phyloP scores from a whole-genome alignment of 805 yeast genomes.

The Candida alai region DNA sequence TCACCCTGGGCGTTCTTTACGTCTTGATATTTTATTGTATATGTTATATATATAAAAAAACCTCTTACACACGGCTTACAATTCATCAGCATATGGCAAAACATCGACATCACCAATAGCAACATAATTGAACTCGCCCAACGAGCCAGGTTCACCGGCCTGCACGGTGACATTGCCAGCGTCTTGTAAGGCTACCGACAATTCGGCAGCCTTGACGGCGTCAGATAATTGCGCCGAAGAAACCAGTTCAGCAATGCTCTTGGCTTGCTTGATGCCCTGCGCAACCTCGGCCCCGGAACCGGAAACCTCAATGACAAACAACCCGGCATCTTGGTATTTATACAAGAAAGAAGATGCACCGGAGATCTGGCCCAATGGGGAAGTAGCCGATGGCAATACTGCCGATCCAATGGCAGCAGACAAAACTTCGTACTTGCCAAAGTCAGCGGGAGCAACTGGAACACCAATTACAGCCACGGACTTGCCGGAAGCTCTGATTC shows the following conservation, averaged over 20 bases:
- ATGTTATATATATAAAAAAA: conserved; percentile 1
- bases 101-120: conserved; percentile 86
- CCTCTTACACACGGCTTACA: conserved; percentile 40
- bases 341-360: conserved; percentile 52
- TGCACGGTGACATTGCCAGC: conserved; percentile 28
- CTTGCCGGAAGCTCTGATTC: conserved; percentile 60
- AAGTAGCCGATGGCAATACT: conserved; percentile 52
- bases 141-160: conserved; percentile 35
- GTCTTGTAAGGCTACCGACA: conserved; percentile 40
- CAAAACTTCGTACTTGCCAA: conserved; percentile 66
- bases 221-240: conserved; percentile 52
- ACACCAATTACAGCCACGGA: conserved; percentile 78
- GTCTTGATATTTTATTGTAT: neutral
- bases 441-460: conserved; percentile 63
- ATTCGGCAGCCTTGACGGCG: conserved; percentile 42
- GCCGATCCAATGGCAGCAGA: conserved; percentile 61
- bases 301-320: conserved; percentile 67
- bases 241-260: conserved; percentile 35
- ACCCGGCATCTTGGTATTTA: conserved; percentile 74
- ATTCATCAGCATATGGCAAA: conserved; percentile 87
- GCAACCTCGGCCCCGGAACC: conserved; percentile 61
- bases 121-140: conserved; percentile 72
- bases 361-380: conserved; percentile 46
- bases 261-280: conserved; percentile 57
- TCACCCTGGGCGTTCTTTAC: neutral